Percentiles rank a stretch among this genome's conserved stretches.
phyloP scores from a whole-genome alignment of 768 basidiomycete genomes.

The Auriscalpium orientale region DNA sequence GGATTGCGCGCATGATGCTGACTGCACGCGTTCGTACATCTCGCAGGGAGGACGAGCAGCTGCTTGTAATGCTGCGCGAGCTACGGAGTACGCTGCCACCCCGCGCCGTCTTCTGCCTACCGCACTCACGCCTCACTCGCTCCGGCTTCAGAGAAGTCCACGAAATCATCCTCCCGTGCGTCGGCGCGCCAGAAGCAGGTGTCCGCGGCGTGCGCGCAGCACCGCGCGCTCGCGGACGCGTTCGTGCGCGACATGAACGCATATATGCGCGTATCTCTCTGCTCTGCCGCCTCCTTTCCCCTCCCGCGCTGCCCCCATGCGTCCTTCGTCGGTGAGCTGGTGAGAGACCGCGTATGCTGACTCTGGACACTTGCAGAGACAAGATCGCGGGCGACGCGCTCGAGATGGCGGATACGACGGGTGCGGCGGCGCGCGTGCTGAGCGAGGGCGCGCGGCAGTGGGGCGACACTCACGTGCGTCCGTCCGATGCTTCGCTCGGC shows the following conservation, averaged over 20 bases:
- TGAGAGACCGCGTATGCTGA: too few species aligned
- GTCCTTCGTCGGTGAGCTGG: too few species aligned
- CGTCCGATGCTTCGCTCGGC: not conserved
- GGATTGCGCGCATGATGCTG: not conserved
- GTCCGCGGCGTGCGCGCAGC: not conserved
- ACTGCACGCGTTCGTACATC: not conserved
- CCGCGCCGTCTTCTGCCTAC: not conserved
- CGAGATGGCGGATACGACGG: not conserved
- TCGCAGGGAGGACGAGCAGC: not conserved
- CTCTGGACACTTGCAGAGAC: not conserved
- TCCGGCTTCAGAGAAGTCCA: not conserved
- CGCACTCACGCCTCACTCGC: too few species aligned
- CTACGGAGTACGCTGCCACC: not conserved
- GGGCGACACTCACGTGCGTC: slow-evolving; percentile 5
- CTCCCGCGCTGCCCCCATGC: too few species aligned
- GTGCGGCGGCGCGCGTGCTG: not conserved
- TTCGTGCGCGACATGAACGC: slow-evolving; percentile 8
- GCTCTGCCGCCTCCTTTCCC: not conserved
- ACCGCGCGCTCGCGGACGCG: slow-evolving; percentile 3
- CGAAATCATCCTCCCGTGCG: not conserved
- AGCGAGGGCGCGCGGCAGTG: slow-evolving; percentile 3
- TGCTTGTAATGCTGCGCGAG: not conserved
- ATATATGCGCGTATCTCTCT: slow-evolving; percentile 11
- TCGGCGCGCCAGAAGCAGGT: slow-evolving; percentile 5
- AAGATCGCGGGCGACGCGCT: not conserved